Conservation (phyloP, 768 basidiomycete species). For the Leccinum arenicola region DNA sequence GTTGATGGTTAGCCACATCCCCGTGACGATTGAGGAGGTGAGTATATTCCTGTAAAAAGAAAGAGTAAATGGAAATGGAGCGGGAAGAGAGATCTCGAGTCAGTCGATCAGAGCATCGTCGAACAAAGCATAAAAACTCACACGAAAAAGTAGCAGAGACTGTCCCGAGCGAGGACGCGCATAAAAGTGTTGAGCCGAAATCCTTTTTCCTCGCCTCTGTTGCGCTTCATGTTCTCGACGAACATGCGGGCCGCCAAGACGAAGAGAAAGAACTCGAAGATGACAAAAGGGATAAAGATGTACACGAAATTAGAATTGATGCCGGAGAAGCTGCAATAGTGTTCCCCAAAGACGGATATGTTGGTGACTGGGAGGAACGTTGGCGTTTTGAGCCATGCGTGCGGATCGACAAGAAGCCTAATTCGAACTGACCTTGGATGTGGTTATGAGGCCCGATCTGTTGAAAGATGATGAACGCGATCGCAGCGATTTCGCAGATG, state of each 20-base stretch:
- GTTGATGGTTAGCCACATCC: slow-evolving; percentile 24
- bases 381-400: not conserved
- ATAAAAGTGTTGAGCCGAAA: slow-evolving; percentile 21
- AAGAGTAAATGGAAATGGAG: not conserved
- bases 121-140: slow-evolving; percentile 8
- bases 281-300: slow-evolving; percentile 30
- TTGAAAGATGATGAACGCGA: slow-evolving; percentile 26
- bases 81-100: not conserved
- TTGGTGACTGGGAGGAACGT: slow-evolving; percentile 3
- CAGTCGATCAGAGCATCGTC: not conserved
- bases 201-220: not conserved
- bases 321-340: slow-evolving; percentile 24
- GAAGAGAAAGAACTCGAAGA: slow-evolving; percentile 29
- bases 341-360: not conserved
- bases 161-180: slow-evolving; percentile 26
- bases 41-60: slow-evolving; percentile 21
- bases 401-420: not conserved
- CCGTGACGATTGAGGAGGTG: slow-evolving; percentile 25
- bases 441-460: slow-evolving; percentile 25
- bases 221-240: slow-evolving; percentile 7
- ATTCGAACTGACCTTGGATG: slow-evolving; percentile 18
- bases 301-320: slow-evolving; percentile 22
- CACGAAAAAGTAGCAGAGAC: slow-evolving; percentile 32
- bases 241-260: slow-evolving; percentile 20
- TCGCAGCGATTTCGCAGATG: slow-evolving; percentile 22